These are phyloP conservation scores for Mortierella sp. DNA, from an alignment of 371 early-diverging fungal species.

Conservation along the genomic window DNA sequence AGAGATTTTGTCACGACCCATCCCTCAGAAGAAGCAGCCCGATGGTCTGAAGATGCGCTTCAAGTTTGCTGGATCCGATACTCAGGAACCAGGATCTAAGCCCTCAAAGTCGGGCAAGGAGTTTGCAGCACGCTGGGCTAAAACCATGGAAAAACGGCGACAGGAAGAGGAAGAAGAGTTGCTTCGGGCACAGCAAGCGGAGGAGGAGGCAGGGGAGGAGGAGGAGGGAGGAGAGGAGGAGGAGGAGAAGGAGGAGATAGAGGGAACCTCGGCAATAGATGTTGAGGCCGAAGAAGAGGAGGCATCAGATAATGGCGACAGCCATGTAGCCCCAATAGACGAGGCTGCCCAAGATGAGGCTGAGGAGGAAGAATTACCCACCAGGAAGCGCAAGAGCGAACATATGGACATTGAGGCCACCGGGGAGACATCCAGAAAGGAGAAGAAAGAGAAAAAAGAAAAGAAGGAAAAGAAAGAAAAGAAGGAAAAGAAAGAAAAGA, in stretches of 20 bases:
- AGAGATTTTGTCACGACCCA: constrained; percentile 40
- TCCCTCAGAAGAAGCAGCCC: constrained; percentile 40
- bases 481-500: constrained; percentile 21
- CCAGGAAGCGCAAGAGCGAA: constrained; percentile 41
- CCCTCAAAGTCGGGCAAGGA: constrained; percentile 40
- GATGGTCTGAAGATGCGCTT: constrained; percentile 45
- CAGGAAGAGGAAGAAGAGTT: constrained; percentile 25
- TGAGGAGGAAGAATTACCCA: constrained; percentile 4
- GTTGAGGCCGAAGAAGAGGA: constrained; percentile 2
- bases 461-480: constrained; percentile 43
- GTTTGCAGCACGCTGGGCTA: constrained; percentile 38
- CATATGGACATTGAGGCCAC: constrained; percentile 7
- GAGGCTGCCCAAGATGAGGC: not conserved
- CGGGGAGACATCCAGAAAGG: constrained; percentile 31
- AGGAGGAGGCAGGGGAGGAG: constrained; percentile 10
- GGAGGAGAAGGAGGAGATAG: constrained; percentile 7
- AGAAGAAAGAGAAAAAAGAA: constrained; percentile 42
- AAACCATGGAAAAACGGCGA: constrained; percentile 30
- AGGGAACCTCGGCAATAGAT: constrained; percentile 3
- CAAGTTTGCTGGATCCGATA: constrained; percentile 38
- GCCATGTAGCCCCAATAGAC: not conserved
- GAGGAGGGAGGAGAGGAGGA: constrained; percentile 8
- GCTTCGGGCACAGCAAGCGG: constrained; percentile 19
- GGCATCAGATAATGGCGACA: not conserved
- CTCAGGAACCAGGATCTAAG: constrained; percentile 38